Percentiles rank a stretch among this genome's conserved stretches.
These are phyloP conservation scores for Apiospora hydei DNA, from an alignment of 2,329 filamentous ascomycete species.

Conservation along the genomic window DNA sequence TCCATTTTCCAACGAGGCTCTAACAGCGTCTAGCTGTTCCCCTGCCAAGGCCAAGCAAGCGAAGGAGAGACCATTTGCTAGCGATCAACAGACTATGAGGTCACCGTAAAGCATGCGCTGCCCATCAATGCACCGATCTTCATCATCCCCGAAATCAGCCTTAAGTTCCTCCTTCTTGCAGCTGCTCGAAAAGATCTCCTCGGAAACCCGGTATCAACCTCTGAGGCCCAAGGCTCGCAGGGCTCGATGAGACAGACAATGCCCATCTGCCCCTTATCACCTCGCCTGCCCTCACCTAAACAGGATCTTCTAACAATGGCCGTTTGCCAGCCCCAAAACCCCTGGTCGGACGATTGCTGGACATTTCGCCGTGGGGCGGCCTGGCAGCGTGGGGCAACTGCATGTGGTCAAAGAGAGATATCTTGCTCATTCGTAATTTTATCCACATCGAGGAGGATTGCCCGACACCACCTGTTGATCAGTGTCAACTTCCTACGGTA, in stretches of 20 bases:
- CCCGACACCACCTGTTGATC: slow-evolving; percentile 1
- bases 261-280: neutral
- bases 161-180: neutral
- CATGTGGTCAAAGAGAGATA: neutral
- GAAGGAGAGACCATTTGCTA: slow-evolving; percentile 5
- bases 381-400: neutral
- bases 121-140: slow-evolving; percentile 15
- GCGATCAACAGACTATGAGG: slow-evolving; percentile 19
- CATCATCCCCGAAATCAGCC: neutral
- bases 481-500: neutral
- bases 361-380: slow-evolving; percentile 5
- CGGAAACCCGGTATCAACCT: neutral
- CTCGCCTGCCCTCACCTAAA: neutral
- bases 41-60: neutral
- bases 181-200: neutral
- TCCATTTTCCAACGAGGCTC: neutral
- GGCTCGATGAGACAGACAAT: neutral
- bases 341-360: slow-evolving; percentile 12
- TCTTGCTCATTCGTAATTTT: slow-evolving; percentile 4
- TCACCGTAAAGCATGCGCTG: slow-evolving; percentile 7
- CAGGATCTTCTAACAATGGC: neutral
- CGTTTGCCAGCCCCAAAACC: neutral
- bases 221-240: slow-evolving; percentile 6
- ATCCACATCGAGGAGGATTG: slow-evolving; percentile 7
- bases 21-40: neutral